Base-by-base conservation (phyloP, 129 eudicot species). In the Deinandra increscens region DNA sequence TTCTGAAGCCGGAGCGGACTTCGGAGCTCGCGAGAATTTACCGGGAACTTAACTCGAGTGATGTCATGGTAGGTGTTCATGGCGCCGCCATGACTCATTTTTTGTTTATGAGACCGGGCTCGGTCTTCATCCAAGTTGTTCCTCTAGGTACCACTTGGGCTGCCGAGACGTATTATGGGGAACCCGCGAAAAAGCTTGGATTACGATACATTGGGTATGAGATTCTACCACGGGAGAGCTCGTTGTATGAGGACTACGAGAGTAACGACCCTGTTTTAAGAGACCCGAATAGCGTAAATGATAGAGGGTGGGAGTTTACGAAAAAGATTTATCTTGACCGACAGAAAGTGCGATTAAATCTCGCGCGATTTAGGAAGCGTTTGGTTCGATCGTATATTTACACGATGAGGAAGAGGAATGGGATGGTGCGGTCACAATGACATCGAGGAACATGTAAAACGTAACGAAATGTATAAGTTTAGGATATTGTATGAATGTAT, bases 21-120 rank as follows among this genome's bases (percentile, higher is more conserved):
- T 58, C 92, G 0, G 99, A 93, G 64, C 73, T 93, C 10, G 99
- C 99, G 0, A 90, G 81, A 63, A 80, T 85, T 50, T 93, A 87
- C 26, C 77, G 90, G 8, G 84, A 70, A 8, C 84, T 93, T 4
- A 89, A 89, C 81, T 87, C 99, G 33, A 89, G 99, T 54, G 93
- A 93, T 76, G 99, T 89, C 42, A 75, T 89, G 90, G 60, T 89
- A 22, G 99, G 99, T n/a, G 97, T 89, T 43, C 99, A 93, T 11
- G 99, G 99, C 29, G 99, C 99, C 5, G 99, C 99, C 38, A 87
- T 93, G 99, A 89, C 99, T 1, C 99, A 93, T 68, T 87, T 89
- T 69, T 64, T 93, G 37, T 93, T 89, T 68, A 87, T 89, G 86
- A 89, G 66, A 72, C 99, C 93, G 10, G 83, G 90, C 12, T 78